phyloP scores from a whole-genome alignment of 345 rosid species.

The Geranium rotundifolium region DNA sequence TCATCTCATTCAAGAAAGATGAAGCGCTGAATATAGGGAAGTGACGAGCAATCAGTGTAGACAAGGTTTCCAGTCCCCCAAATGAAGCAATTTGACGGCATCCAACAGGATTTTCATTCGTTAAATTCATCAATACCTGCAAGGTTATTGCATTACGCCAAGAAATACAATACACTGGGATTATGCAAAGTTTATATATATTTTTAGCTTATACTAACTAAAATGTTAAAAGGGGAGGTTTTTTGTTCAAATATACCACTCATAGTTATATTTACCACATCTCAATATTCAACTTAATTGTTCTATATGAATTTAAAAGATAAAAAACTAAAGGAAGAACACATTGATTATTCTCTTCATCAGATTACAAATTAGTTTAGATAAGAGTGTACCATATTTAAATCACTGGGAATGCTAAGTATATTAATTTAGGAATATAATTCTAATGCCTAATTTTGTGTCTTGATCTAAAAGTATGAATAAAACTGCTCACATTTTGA shows the following conservation, averaged over 20 bases:
- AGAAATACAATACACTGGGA: neutral
- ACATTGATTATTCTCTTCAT: too few species aligned
- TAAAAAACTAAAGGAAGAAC: too few species aligned
- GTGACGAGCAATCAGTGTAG: slow-evolving; percentile 59
- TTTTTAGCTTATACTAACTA: neutral
- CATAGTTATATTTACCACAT: neutral
- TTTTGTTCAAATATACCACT: too few species aligned
- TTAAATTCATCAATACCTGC: slow-evolving; percentile 90
- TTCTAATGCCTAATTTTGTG: too few species aligned
- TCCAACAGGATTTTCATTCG: slow-evolving; percentile 77
- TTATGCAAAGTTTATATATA: neutral
- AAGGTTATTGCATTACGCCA: neutral
- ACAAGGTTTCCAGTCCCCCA: slow-evolving; percentile 77
- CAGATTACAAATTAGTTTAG: too few species aligned
- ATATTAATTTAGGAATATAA: too few species aligned
- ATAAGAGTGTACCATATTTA: too few species aligned
- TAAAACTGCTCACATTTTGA: neutral
- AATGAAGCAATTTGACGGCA: slow-evolving; percentile 78
- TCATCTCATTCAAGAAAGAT: slow-evolving; percentile 18
- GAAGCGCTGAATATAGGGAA: slow-evolving; percentile 59
- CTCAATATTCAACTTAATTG: neutral
- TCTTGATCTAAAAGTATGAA: too few species aligned
- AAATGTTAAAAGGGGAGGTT: too few species aligned
- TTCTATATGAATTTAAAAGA: too few species aligned
- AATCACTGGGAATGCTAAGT: too few species aligned